These are phyloP conservation scores for Erigeron canadensis DNA, from an alignment of 129 eudicot genomes.

Conservation along the genomic window DNA sequence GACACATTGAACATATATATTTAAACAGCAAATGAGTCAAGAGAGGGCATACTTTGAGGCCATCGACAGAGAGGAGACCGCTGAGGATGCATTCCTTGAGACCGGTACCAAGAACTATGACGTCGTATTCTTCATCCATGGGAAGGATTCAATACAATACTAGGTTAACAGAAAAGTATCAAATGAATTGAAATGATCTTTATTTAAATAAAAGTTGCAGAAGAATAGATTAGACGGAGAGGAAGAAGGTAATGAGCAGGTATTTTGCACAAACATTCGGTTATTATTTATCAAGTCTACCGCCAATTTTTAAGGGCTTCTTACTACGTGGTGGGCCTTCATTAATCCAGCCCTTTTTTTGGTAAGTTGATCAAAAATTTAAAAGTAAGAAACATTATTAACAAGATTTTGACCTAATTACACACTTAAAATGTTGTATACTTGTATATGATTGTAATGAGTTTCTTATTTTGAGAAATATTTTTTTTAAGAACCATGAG, in stretches of 20 bases:
- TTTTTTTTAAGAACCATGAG: no score
- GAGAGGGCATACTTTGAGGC: constrained; percentile 43
- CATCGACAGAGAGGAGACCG: constrained; percentile 65
- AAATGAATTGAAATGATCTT: neutral
- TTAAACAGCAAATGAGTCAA: constrained; percentile 7
- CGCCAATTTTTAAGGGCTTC: neutral
- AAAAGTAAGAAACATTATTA: no score
- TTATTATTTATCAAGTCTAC: neutral
- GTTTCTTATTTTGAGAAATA: no score
- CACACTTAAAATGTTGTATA: no score
- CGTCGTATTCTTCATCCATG: constrained; percentile 73
- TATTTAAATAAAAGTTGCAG: neutral
- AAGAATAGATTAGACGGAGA: neutral
- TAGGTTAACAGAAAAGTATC: constrained; percentile 25
- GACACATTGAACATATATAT: neutral
- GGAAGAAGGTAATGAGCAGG: neutral
- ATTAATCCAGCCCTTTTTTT: neutral
- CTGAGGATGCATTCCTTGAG: constrained; percentile 76
- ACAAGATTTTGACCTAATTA: no score
- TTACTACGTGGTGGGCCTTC: constrained; percentile 1
- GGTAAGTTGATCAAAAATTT: no score
- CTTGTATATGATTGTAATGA: no score
- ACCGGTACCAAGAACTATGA: constrained; percentile 63
- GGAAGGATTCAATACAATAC: neutral
- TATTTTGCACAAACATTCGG: constrained; percentile 1